Base-by-base conservation (phyloP, 768 basidiomycete species). In the Boletus rufocinnamomeus region DNA sequence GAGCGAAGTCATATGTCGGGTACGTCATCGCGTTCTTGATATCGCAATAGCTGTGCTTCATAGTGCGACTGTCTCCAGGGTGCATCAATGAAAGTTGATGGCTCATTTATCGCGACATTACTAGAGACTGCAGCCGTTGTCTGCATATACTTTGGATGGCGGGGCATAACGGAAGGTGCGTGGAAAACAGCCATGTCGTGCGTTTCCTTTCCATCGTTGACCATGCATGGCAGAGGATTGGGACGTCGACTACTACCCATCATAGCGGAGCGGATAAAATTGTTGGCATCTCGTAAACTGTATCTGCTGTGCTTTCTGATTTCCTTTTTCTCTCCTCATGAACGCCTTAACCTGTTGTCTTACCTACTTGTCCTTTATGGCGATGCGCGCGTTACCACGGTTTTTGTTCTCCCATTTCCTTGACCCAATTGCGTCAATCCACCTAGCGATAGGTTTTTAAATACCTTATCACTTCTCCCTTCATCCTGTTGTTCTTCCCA, bases 101-200 rank as follows among this genome's bases (percentile, higher is more conserved):
- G 91, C 6, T 86, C 88, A 3, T 96, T 97, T 71, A 71, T 97
- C 27, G 88, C 91, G 1, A 95, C 95, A 0, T 52, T 95, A 6
- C 77, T 96, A 47, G 92, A 96, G 69, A 91, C 91, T 0, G 85
- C 82, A 1, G 75, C 89, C 0, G 84, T 96, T 1, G 81, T 77
- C 13, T 74, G 83, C 4, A 61, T 96, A 21, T 94, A 84, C 70
- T 69, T 86, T 17, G 93, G 84, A n/a, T 96, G 95, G 95, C 79
- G 79, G 72, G 87, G 87, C 70, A 92, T 95, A 57, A 95, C 93
- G 19, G 93, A 95, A 84, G 91, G 91, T 87, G 57, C 50, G 82
- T 76, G 5, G 11, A 53, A 21, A 1, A 43, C 27, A 25, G 4
- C n/a, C 47, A 25, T 44, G 6, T 34, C 23, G 2, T 53, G 28